Percentiles rank a stretch among this genome's conserved stretches.
Conservation (phyloP, 2,329 filamentous ascomycete genomes). For the Coniochaeta prunicola region DNA sequence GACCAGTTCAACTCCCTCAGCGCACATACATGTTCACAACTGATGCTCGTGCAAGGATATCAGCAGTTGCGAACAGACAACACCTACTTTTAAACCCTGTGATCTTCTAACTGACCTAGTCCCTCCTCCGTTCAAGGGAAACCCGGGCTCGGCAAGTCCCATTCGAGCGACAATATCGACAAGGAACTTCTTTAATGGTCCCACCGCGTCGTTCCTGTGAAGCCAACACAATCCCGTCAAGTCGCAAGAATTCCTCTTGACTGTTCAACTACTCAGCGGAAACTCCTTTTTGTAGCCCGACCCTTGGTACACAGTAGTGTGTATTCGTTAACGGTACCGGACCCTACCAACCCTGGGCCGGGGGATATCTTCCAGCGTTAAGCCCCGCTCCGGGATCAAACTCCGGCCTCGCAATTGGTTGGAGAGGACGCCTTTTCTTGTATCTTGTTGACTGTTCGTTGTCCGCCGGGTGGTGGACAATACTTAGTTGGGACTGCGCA, state of each 20-base stretch:
- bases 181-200: neutral
- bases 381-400: neutral
- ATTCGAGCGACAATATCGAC: neutral
- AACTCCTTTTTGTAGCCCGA: neutral
- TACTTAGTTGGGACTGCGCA: neutral
- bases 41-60: neutral
- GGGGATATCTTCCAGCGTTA: neutral
- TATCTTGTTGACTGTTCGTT: neutral
- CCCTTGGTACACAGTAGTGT: neutral
- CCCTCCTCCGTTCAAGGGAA: neutral
- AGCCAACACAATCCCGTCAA: neutral
- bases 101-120: neutral
- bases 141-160: neutral
- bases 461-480: neutral
- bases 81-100: neutral
- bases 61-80: neutral
- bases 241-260: neutral
- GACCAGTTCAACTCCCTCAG: neutral
- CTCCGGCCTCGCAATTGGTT: conserved; percentile 1
- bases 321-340: neutral
- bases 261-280: neutral
- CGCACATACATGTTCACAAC: neutral
- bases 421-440: neutral
- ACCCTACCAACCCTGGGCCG: neutral
- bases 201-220: neutral